These are phyloP conservation scores for Solanum tacnaense DNA, from an alignment of 257 asterid species.

Conservation along the genomic window DNA sequence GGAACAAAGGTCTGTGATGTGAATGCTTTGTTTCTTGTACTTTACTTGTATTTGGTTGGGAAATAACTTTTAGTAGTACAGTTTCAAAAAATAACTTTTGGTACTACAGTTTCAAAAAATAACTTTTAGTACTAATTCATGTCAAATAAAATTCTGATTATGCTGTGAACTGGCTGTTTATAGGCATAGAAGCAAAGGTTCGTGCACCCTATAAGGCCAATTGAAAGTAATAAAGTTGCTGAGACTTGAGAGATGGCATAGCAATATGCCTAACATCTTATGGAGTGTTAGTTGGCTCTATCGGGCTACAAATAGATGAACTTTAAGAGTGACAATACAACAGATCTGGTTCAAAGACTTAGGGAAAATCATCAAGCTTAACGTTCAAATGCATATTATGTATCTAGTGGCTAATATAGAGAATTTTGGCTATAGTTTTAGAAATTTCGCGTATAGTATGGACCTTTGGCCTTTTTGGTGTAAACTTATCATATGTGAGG, in stretches of 20 bases:
- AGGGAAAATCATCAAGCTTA: not conserved
- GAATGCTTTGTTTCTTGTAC: not conserved
- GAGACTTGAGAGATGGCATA: not conserved
- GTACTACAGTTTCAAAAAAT: not conserved
- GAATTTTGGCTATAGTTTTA: not conserved
- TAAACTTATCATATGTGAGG: not conserved
- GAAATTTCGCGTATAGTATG: not conserved
- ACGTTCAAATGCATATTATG: not conserved
- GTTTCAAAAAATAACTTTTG: not conserved
- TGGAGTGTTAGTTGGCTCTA: not conserved
- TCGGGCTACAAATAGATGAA: not conserved
- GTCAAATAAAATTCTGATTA: not conserved
- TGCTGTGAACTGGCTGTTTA: not conserved
- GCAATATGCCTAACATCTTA: not conserved
- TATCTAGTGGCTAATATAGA: not conserved
- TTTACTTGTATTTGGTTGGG: not conserved
- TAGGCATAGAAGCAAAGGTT: not conserved
- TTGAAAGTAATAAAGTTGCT: not conserved
- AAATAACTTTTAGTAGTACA: not conserved
- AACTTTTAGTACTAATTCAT: not conserved
- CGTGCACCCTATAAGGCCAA: not conserved
- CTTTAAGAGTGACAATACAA: not conserved
- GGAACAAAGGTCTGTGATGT: conserved; percentile 60
- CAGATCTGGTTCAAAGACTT: not conserved
- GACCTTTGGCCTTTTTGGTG: not conserved